Percentiles rank a stretch among this genome's conserved stretches.
These are phyloP conservation scores for Amauroascus verrucosus DNA, from an alignment of 2,329 filamentous ascomycete genomes.

Conservation along the genomic window DNA sequence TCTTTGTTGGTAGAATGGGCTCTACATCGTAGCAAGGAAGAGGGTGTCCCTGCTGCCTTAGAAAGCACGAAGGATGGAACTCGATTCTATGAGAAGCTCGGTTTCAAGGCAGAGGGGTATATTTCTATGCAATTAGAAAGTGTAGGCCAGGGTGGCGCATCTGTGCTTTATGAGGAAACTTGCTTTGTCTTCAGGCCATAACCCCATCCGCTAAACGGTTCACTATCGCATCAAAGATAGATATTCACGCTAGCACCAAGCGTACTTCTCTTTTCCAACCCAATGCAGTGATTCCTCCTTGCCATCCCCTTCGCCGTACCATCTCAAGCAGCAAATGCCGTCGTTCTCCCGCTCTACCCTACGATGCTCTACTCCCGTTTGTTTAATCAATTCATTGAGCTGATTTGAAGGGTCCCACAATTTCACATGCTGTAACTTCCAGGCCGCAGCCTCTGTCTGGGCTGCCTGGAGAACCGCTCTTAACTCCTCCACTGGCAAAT, in stretches of 20 bases:
- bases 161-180: conserved; percentile 16
- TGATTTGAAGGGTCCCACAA: conserved; percentile 18
- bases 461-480: conserved; percentile 18
- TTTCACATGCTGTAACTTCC: conserved; percentile 18
- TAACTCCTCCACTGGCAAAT: conserved; percentile 15
- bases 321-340: conserved; percentile 16
- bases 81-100: conserved; percentile 14
- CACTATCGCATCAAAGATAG: not conserved
- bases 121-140: conserved; percentile 14
- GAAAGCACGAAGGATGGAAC: conserved; percentile 15
- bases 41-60: conserved; percentile 11
- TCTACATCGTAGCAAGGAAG: conserved; percentile 12
- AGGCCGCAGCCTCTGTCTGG: conserved; percentile 19
- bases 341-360: conserved; percentile 17
- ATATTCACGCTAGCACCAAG: not conserved
- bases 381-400: conserved; percentile 11
- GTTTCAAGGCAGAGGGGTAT: conserved; percentile 12
- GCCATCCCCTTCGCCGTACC: conserved; percentile 18
- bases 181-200: conserved; percentile 15
- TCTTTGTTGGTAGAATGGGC: conserved; percentile 17
- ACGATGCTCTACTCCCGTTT: conserved; percentile 15
- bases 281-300: conserved; percentile 18
- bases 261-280: conserved; percentile 28
- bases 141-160: conserved; percentile 7
- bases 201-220: not conserved